Base-by-base conservation (phyloP, 805 yeast genomes). In the Lipomyces sp. region DNA sequence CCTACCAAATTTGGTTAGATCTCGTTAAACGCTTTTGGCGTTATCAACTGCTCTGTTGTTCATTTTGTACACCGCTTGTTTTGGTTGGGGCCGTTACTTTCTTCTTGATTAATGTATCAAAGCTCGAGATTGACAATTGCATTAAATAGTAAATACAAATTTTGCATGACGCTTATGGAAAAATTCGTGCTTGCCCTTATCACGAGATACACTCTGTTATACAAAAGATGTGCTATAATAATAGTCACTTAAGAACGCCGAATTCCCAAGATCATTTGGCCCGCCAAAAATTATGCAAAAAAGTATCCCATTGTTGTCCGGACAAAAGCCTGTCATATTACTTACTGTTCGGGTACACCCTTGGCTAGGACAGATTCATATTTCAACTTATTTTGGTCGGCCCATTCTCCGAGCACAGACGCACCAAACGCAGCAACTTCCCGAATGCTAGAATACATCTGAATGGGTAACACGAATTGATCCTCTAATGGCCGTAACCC, bases 311-410 rank as follows among this genome's bases (percentile, higher is more conserved):
- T 35, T 10, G 13, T 37, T 13, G 10, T 10, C 39, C 39, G 10
- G 24, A 24, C 39, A 37, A 37, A 37, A 37, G 4, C 1, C 13
- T 48, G n/a, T 48, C 53, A n/a, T n/a, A 51, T 51, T 15, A 51
- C 32, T 51, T 15, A 51, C 32, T 32, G 59, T 29, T 33, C 54
- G n/a, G 54, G 18, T 32, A 18, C 7, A 13, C 66, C 66, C 11
- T 59, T 61, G n/a, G 53, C 39, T 34, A 68, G 45, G 2, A 63
- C 60, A 95, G 96, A 77, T 89, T 90, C 84, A 55, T 60, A 67
- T 30, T 59, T 39, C 42, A 72, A 6, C 29, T 59, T 53, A n/a
- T 29, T 60, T 30, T 54, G 37, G 4, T 59, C 61, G 2, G 72
- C 65, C 83, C 83, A 81, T 53, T 78, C 80, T 18, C 72, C 71